These are phyloP conservation scores for Brettanomyces anomalus DNA, from an alignment of 805 yeast genomes.

Conservation along the genomic window DNA sequence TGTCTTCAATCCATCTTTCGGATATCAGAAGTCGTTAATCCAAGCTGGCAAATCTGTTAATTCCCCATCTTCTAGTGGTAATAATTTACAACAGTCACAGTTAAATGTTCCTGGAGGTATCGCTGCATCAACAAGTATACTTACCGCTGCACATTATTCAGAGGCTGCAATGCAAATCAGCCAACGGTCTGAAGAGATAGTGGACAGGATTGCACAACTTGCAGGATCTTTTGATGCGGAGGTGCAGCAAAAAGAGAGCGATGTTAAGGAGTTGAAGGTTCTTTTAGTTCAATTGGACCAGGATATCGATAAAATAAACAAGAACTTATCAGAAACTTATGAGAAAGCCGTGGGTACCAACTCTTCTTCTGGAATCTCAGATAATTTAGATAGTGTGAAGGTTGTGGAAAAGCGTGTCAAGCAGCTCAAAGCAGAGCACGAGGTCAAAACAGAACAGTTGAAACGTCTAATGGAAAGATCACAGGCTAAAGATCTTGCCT, in stretches of 20 bases:
- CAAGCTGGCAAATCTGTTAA: background rate
- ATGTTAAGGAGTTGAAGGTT: conserved; percentile 21
- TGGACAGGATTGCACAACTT: conserved; percentile 38
- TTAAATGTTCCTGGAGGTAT: background rate
- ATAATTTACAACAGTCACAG: background rate
- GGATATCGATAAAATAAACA: conserved; percentile 24
- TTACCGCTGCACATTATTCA: conserved; percentile 33
- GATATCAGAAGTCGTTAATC: conserved; percentile 1
- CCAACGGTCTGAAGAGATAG: conserved; percentile 41
- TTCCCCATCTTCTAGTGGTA: background rate
- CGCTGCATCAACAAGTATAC: background rate
- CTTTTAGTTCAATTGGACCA: conserved; percentile 23
- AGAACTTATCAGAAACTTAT: conserved; percentile 28
- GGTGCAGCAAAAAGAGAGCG: conserved; percentile 33
- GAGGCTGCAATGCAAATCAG: conserved; percentile 47
- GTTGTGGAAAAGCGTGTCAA: conserved; percentile 17
- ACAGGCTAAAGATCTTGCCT: conserved; percentile 38
- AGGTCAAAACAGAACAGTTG: conserved; percentile 12
- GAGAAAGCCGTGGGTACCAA: conserved; percentile 5
- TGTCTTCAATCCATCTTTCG: conserved; percentile 10
- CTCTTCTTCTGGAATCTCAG: no score
- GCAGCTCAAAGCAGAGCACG: conserved; percentile 9
- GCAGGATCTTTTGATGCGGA: conserved; percentile 47
- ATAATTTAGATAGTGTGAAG: background rate
- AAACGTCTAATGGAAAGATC: conserved; percentile 28